Base-by-base conservation (phyloP, 495 filamentous ascomycete species). In the Penicillium canescens region DNA sequence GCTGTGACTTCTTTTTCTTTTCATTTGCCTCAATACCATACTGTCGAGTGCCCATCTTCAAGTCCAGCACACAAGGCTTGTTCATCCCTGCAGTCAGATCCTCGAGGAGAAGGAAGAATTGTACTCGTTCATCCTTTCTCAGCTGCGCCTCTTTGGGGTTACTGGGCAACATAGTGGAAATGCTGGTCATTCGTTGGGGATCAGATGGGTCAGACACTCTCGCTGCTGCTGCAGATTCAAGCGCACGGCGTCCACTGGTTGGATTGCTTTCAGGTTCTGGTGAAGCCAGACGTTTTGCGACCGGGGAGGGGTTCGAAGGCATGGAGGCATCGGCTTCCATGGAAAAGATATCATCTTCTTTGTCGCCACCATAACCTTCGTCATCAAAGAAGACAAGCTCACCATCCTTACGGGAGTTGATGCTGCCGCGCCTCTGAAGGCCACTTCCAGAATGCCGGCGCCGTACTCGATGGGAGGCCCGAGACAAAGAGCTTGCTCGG, bases 41-140 rank as follows among this genome's bases (percentile, higher is more conserved):
- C 67, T 98, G 94, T 3, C 94, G 85, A n/a, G 94, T 98, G 10
- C 94, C 94, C 94, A 98, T 98, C 69, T 98, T 98, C 54, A 98
- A 78, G 69, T 98, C 94, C 60, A 98, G 86, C 37, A 97, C 94
- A 71, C 94, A 98, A 11, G 94, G 94, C 31, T 88, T 86, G 64
- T 89, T 90, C 93, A 98, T 97, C 33, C 94, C 94, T 6, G 94
- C 90, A 3, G 94, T 98, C 26, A 98, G 82, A 66, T 98, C 94
- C 71, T 98, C 94, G n/a, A 98, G 76, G 0, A 98, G 79, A 7
- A 98, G 78, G 69, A 98, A 98, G 61, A 92, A 93, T 65, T 96
- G 89, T 21, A 94, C 88, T 13, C 93, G 81, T 48, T 87, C 83
- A 53, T 86, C 84, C 20, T 78, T 77, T 42, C 79, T 72, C 20